phyloP scores from a whole-genome alignment of 2,329 filamentous ascomycete species.

The Cytospora piceae region DNA sequence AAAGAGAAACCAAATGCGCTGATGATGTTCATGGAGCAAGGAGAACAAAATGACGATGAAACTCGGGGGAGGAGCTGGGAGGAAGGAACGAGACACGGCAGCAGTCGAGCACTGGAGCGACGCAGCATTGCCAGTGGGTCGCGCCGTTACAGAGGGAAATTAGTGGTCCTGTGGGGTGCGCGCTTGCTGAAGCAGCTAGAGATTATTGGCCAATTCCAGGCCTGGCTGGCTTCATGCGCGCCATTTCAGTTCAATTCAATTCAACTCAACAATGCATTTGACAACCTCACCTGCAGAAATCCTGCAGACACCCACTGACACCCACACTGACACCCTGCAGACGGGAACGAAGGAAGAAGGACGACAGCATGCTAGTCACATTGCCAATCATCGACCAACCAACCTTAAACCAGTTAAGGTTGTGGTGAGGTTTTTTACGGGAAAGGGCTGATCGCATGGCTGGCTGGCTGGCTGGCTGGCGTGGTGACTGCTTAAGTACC shows the following conservation, averaged over 20 bases:
- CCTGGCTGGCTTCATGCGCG: not conserved
- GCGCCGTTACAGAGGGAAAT: conserved; percentile 1
- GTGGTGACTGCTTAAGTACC: too few relatives aligned
- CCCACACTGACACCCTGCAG: too few relatives aligned
- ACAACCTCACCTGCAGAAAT: not conserved
- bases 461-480: too few relatives aligned
- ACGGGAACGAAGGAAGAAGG: too few relatives aligned
- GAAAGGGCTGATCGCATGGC: too few relatives aligned
- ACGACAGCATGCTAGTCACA: not conserved
- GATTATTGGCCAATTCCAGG: not conserved
- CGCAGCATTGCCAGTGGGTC: not conserved
- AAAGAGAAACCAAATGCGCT: not conserved
- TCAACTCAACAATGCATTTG: not conserved
- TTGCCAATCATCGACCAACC: not conserved
- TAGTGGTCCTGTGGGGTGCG: not conserved
- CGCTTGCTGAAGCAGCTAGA: not conserved
- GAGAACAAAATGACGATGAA: conserved; percentile 4
- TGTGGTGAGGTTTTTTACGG: not conserved
- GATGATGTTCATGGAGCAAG: not conserved
- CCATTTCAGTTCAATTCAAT: not conserved
- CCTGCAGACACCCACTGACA: too few relatives aligned
- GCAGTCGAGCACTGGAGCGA: not conserved
- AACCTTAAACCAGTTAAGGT: not conserved
- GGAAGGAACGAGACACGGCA: not conserved
- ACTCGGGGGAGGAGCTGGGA: not conserved